Evolutionary conservation across 768 basidiomycete species (phyloP).

Genomic region (Phaeotremella skinneri): DNA sequence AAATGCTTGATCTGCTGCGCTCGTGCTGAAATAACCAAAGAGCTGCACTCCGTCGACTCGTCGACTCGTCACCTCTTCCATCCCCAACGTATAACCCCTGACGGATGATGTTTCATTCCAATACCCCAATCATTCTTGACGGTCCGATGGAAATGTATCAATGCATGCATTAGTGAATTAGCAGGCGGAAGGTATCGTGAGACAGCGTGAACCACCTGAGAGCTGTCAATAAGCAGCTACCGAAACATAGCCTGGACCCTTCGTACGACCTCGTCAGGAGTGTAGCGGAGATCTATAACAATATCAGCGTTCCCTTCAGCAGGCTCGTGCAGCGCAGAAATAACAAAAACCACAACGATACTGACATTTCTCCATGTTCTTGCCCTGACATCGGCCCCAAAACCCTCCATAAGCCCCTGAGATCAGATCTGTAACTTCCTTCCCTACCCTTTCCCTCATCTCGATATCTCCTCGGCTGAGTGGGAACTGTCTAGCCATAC

Average conservation of each 20-base stretch:
- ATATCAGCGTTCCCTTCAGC: background rate
- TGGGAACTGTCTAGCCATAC: slow-evolving; percentile 29
- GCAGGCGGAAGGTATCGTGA: too few relatives aligned
- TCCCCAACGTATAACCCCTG: too few relatives aligned
- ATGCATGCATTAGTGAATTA: too few relatives aligned
- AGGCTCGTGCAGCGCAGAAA: background rate
- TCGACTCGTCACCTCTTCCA: too few relatives aligned
- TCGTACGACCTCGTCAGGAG: slow-evolving; percentile 41
- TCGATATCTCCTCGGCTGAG: slow-evolving; percentile 45
- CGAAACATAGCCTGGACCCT: slow-evolving; percentile 40
- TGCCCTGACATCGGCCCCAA: slow-evolving; percentile 33
- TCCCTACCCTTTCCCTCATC: slow-evolving; percentile 40
- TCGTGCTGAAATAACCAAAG: too few relatives aligned
- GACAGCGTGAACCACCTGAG: too few relatives aligned
- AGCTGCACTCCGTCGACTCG: too few relatives aligned
- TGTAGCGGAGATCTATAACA: slow-evolving; percentile 33
- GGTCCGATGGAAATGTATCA: too few relatives aligned
- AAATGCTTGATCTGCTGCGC: too few relatives aligned
- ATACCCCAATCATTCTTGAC: too few relatives aligned
- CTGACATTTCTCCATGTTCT: slow-evolving; percentile 49
- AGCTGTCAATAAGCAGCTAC: too few relatives aligned
- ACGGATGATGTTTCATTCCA: too few relatives aligned
- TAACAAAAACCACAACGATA: background rate
- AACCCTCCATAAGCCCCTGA: slow-evolving; percentile 34
- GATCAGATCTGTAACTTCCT: slow-evolving; percentile 39